phyloP scores from a whole-genome alignment of 768 basidiomycete species.

The Hygrophorus pudorinus region DNA sequence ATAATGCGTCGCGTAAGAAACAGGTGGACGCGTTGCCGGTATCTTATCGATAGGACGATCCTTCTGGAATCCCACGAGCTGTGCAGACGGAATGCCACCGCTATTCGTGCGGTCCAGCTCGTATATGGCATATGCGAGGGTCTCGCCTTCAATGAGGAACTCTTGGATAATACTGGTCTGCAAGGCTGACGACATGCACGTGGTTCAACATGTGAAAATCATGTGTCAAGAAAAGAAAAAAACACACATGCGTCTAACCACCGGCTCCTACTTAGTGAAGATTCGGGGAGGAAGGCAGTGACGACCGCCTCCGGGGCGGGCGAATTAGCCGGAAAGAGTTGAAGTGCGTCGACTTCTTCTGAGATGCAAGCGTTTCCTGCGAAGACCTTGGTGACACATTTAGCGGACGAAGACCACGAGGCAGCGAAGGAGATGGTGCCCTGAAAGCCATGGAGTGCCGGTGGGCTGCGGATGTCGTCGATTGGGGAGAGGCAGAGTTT shows the following conservation, averaged over 20 bases:
- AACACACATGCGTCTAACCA: constrained; percentile 62
- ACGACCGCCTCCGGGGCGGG: constrained; percentile 30
- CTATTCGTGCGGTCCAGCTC: constrained; percentile 51
- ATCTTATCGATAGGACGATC: background rate
- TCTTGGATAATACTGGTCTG: constrained; percentile 60
- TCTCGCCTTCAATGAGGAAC: constrained; percentile 53
- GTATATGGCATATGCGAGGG: constrained; percentile 56
- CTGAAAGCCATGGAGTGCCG: constrained; percentile 55
- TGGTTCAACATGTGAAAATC: constrained; percentile 11
- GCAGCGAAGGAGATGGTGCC: constrained; percentile 44
- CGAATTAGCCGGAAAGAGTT: constrained; percentile 21
- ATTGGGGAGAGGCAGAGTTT: constrained; percentile 48
- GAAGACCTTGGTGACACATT: constrained; percentile 55
- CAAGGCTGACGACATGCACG: constrained; percentile 30
- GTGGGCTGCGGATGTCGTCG: constrained; percentile 40
- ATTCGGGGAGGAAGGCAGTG: constrained; percentile 58
- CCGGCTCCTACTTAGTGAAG: constrained; percentile 51
- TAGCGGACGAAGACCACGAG: constrained; percentile 44
- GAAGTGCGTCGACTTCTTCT: constrained; percentile 43
- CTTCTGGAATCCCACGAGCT: constrained; percentile 39
- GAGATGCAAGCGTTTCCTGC: constrained; percentile 39
- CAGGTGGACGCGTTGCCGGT: background rate
- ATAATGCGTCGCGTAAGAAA: constrained; percentile 3
- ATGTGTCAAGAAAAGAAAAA: constrained; percentile 10
- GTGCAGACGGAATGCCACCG: constrained; percentile 45